phyloP scores from a whole-genome alignment of 1,284 basidiomycete species.

The Sparassis latifolia region DNA sequence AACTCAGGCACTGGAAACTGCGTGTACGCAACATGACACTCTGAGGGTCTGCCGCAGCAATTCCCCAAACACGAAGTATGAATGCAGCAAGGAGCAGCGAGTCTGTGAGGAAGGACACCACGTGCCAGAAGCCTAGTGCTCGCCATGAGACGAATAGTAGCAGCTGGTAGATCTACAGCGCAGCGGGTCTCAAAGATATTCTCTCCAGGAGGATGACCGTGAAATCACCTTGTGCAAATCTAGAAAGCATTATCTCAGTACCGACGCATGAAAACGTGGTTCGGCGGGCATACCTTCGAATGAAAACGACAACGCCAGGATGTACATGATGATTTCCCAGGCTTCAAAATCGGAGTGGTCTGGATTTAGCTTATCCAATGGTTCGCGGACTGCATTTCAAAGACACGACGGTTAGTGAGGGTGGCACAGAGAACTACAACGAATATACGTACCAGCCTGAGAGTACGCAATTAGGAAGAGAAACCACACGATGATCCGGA shows the following conservation, averaged over 20 bases:
- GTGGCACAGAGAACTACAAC: not conserved
- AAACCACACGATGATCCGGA: slow-evolving; percentile 76
- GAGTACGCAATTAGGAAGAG: slow-evolving; percentile 84
- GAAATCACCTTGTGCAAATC: slow-evolving; percentile 61
- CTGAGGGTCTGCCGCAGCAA: slow-evolving; percentile 37
- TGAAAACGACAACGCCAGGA: slow-evolving; percentile 69
- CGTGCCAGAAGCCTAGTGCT: slow-evolving; percentile 79
- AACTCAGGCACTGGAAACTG: slow-evolving; percentile 85
- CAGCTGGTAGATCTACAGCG: slow-evolving; percentile 53
- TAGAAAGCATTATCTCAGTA: slow-evolving; percentile 17
- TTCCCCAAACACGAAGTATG: slow-evolving; percentile 61
- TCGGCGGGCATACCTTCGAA: slow-evolving; percentile 56
- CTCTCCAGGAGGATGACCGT: not conserved
- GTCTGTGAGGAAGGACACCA: slow-evolving; percentile 69
- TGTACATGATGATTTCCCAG: slow-evolving; percentile 77
- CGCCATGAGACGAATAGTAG: slow-evolving; percentile 62
- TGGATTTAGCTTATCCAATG: slow-evolving; percentile 54
- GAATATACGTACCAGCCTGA: slow-evolving; percentile 56
- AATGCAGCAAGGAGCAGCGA: slow-evolving; percentile 70
- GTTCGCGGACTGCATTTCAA: slow-evolving; percentile 53
- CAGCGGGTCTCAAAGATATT: no score
- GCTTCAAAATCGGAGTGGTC: slow-evolving; percentile 49
- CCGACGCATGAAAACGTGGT: slow-evolving; percentile 41
- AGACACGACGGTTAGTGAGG: not conserved
- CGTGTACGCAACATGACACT: slow-evolving; percentile 44